Evolutionary conservation across 2,329 filamentous ascomycete species (phyloP).

Genomic region (Talaromyces funiculosus): DNA sequence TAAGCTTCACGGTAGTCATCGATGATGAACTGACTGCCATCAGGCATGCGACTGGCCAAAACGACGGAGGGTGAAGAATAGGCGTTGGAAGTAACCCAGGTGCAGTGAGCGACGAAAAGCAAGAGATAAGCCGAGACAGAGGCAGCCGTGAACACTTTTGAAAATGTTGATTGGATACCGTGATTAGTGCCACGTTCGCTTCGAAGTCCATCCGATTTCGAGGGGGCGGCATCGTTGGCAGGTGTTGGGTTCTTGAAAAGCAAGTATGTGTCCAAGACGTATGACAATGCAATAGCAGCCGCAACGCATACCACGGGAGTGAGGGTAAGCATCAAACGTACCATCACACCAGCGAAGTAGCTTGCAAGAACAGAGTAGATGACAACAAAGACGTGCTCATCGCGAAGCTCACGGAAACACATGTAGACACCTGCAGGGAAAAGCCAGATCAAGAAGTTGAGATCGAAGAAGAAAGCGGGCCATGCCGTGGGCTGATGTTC

Average conservation of each 20-base stretch:
- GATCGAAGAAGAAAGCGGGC: slow-evolving; percentile 98
- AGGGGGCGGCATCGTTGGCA: slow-evolving; percentile 50
- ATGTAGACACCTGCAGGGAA: slow-evolving; percentile 98
- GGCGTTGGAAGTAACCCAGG: slow-evolving; percentile 98
- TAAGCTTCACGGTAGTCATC: slow-evolving; percentile 99
- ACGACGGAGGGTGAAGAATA: slow-evolving; percentile 98
- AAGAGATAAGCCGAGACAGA: slow-evolving; percentile 74
- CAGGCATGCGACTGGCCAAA: slow-evolving; percentile 81
- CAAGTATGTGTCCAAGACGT: slow-evolving; percentile 83
- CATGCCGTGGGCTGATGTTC: slow-evolving; percentile 98
- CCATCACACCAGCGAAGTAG: slow-evolving; percentile 99
- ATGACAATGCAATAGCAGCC: slow-evolving; percentile 79
- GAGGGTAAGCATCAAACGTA: slow-evolving; percentile 94
- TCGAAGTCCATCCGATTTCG: slow-evolving; percentile 51
- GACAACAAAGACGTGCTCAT: slow-evolving; percentile 96
- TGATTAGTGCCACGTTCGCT: slow-evolving; percentile 67
- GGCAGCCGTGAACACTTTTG: slow-evolving; percentile 71
- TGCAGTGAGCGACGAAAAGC: slow-evolving; percentile 94
- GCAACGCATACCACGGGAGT: slow-evolving; percentile 95
- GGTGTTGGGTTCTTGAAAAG: slow-evolving; percentile 46
- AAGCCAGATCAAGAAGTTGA: slow-evolving; percentile 97
- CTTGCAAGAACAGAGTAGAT: slow-evolving; percentile 95
- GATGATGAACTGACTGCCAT: slow-evolving; percentile 96
- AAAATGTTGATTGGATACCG: slow-evolving; percentile 75
- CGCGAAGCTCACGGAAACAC: slow-evolving; percentile 87